These are phyloP conservation scores for Allium cepa DNA, from an alignment of 106 monocot species.

Conservation along the genomic window DNA sequence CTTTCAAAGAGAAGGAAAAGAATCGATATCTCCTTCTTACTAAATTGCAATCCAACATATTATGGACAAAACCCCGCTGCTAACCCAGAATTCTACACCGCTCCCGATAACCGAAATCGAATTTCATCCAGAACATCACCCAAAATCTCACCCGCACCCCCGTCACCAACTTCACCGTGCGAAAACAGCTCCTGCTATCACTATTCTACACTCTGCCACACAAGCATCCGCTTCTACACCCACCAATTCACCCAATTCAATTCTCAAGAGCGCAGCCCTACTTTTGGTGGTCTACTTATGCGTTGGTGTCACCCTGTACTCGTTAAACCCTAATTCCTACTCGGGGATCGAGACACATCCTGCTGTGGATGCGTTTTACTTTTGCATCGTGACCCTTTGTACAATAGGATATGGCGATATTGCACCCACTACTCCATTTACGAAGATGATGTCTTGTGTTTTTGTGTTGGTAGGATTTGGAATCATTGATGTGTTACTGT, in stretches of 20 bases:
- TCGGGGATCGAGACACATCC: conserved; percentile 33
- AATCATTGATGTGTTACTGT: conserved; percentile 40
- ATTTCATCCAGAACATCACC: background rate
- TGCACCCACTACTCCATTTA: conserved; percentile 21
- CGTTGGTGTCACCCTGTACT: conserved; percentile 24
- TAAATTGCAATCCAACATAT: too few relatives aligned
- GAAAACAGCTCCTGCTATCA: conserved; percentile 23
- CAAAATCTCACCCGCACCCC: background rate
- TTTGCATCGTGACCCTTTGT: conserved; percentile 62
- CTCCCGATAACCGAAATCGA: conserved; percentile 4
- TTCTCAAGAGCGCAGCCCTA: conserved; percentile 7
- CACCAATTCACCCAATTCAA: conserved; percentile 11
- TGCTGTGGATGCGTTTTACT: conserved; percentile 51
- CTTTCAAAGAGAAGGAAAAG: too few relatives aligned
- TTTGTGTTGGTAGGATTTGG: conserved; percentile 74
- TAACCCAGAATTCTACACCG: background rate
- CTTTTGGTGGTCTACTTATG: conserved; percentile 27
- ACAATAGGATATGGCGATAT: conserved; percentile 75
- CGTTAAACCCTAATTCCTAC: conserved; percentile 12
- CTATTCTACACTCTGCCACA: conserved; percentile 1
- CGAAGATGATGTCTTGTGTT: conserved; percentile 37
- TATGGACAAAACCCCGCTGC: background rate
- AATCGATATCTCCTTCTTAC: too few relatives aligned
- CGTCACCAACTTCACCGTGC: conserved; percentile 15
- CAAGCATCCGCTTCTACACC: background rate